Evolutionary conservation across 2,329 filamentous ascomycete genomes (phyloP).

Genomic region (Penicillium sp.): DNA sequence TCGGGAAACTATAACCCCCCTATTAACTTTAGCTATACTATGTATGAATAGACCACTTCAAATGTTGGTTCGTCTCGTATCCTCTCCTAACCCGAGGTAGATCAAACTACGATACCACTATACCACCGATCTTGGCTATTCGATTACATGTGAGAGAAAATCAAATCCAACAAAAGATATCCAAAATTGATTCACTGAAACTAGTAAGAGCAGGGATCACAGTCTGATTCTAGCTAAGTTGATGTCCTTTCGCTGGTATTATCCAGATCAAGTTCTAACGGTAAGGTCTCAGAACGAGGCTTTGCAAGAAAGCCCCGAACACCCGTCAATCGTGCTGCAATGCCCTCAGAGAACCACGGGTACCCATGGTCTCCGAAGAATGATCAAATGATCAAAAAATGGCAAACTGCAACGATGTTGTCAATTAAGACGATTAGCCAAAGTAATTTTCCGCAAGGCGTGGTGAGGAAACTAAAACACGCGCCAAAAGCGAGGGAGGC

Average conservation of each 20-base stretch:
- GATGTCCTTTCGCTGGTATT: constrained; percentile 92
- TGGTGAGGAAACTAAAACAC: neutral
- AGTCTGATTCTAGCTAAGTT: neutral
- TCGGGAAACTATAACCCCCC: too few species aligned
- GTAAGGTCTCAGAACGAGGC: constrained; percentile 69
- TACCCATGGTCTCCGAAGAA: constrained; percentile 6
- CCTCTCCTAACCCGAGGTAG: too few species aligned
- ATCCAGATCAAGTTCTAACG: constrained; percentile 94
- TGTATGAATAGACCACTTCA: too few species aligned
- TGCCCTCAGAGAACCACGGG: constrained; percentile 9
- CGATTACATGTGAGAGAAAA: neutral
- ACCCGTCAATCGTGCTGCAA: constrained; percentile 25
- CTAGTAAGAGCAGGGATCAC: neutral
- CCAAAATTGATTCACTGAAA: neutral
- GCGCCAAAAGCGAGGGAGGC: neutral
- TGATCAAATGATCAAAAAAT: neutral
- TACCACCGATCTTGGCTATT: too few species aligned
- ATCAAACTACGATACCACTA: too few species aligned
- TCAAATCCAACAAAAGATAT: neutral
- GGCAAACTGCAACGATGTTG: neutral
- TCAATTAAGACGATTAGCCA: neutral
- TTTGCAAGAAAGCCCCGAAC: constrained; percentile 20
- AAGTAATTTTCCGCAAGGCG: neutral
- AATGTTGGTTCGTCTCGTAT: too few species aligned
- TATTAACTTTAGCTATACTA: too few species aligned